phyloP scores from a whole-genome alignment of 805 yeast species.

The Metschnikowia sp. region DNA sequence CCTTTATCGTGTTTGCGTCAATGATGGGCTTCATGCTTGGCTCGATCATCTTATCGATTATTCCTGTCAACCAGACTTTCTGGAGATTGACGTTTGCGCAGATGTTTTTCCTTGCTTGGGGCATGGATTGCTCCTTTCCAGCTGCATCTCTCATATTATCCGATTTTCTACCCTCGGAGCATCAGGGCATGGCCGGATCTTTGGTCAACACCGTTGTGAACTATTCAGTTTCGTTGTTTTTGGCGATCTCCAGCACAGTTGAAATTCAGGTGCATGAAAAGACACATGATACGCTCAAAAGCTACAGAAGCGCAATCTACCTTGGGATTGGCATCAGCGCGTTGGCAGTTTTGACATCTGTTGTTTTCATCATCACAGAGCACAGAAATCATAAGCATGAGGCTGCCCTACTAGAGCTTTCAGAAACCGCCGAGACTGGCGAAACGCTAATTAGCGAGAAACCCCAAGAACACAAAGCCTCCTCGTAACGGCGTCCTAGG shows the following conservation, averaged over 20 bases:
- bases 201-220: conserved; percentile 67
- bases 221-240: conserved; percentile 64
- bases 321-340: conserved; percentile 62
- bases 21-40: conserved; percentile 56
- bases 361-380: conserved; percentile 21
- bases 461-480: neutral
- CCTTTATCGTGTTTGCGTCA: conserved; percentile 48
- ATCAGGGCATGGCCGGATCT: conserved; percentile 80
- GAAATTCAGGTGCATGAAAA: conserved; percentile 28
- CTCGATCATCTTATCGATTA: conserved; percentile 46
- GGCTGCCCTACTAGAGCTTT: neutral
- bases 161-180: conserved; percentile 53
- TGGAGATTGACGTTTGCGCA: conserved; percentile 58
- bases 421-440: neutral
- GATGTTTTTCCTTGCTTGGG: conserved; percentile 57
- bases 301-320: conserved; percentile 57
- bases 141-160: conserved; percentile 64
- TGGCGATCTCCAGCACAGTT: conserved; percentile 70
- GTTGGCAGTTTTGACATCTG: conserved; percentile 34
- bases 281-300: conserved; percentile 25
- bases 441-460: neutral
- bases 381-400: conserved; percentile 1
- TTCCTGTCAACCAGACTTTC: conserved; percentile 58
- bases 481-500: neutral
- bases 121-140: conserved; percentile 79